phyloP scores from a whole-genome alignment of 2,329 filamentous ascomycete genomes.

The Ophiostoma novo-ulmi region DNA sequence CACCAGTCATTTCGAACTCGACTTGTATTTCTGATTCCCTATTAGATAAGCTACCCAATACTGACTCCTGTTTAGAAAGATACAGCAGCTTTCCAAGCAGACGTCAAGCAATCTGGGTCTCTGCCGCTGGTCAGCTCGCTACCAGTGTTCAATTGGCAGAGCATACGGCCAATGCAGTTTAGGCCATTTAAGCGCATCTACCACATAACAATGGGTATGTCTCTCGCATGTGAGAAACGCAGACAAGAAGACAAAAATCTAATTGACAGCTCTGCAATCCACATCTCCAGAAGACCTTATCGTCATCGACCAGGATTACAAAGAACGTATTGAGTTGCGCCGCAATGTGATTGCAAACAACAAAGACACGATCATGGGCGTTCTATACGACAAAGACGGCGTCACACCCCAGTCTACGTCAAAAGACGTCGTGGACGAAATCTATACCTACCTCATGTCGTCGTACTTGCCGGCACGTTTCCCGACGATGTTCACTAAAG shows the following conservation, averaged over 20 bases:
- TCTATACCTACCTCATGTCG: constrained; percentile 18
- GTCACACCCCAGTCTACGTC: constrained; percentile 30
- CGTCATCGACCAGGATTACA: constrained; percentile 48
- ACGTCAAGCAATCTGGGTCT: not conserved
- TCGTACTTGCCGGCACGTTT: constrained; percentile 22
- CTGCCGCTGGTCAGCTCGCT: not conserved
- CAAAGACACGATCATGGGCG: constrained; percentile 40
- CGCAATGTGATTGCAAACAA: constrained; percentile 39
- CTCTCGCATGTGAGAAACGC: constrained; percentile 26
- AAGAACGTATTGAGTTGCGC: constrained; percentile 40
- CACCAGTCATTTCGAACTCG: not conserved
- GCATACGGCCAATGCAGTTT: constrained; percentile 37
- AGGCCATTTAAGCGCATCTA: constrained; percentile 50
- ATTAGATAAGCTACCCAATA: not conserved
- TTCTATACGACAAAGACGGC: constrained; percentile 30
- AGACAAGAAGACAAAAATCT: not conserved
- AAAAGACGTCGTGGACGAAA: constrained; percentile 36
- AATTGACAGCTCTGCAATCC: constrained; percentile 39
- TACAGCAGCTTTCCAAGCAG: not conserved
- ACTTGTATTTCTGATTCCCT: not conserved
- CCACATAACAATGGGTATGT: constrained; percentile 49
- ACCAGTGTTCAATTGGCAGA: constrained; percentile 39
- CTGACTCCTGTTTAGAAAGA: not conserved
- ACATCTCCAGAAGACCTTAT: constrained; percentile 47
- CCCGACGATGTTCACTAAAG: constrained; percentile 40